Base-by-base conservation (phyloP, 371 early-diverging fungal genomes). In the Circinella umbellata region DNA sequence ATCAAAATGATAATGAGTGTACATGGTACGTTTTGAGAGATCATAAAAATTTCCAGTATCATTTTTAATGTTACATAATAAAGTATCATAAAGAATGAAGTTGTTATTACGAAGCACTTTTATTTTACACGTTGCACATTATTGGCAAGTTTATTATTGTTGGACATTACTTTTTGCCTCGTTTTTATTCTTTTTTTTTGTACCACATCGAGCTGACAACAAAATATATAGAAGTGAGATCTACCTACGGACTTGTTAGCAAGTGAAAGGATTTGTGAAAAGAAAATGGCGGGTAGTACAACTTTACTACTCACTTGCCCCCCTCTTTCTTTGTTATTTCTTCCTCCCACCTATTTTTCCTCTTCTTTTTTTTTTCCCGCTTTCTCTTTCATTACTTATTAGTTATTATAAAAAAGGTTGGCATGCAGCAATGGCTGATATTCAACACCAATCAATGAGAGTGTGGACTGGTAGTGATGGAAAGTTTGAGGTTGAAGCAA, bases 401-500 rank as follows among this genome's bases (percentile, higher is more conserved):
- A 2, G 1, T 27, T 27, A 11, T 6, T 9, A 1, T 2, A 42
- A 42, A 42, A 9, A 42, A 42, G 6, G 9, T 9, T 11, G 42
- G 42, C 42, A 42, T 46, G 38, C 62, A 42, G 8, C 1, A 18
- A 61, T 61, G 62, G 18, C 46, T 8, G 62, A 61, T 18, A 18
- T n/a, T 15, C 46, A 38, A 61, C 27, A 27, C 2, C 62, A 61
- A 46, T 38, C 38, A 61, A n/a, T 61, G 46, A 61, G 64, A 35
- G 47, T 17, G 49, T 82, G 83, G 83, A n/a, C 55, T 62, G 83
- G 78, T 38, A 72, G 48, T 34, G 77, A 82, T 37, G 82, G 82
- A 13, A 76, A 78, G 60, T 82, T 78, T 61, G 71, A 78, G 60
- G 76, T 76, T 0, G 67, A 76, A 62, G 83, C 83, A 17, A 37